These are phyloP conservation scores for Boletus mariae DNA, from an alignment of 1,284 basidiomycete genomes.

Conservation along the genomic window DNA sequence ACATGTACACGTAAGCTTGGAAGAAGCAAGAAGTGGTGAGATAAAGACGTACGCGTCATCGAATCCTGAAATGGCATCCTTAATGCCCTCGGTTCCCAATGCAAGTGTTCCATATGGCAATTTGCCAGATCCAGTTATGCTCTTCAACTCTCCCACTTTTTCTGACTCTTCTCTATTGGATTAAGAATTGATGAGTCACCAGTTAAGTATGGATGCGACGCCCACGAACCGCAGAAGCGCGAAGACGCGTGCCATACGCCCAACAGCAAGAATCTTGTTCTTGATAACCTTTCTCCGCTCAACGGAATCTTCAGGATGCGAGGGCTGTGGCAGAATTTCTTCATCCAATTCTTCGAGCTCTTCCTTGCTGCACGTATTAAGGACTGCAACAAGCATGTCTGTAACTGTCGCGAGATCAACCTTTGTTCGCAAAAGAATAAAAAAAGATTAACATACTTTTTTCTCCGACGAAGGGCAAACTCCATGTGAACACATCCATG, in stretches of 20 bases:
- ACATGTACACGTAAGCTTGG: not conserved
- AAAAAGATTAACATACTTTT: slow-evolving; percentile 64
- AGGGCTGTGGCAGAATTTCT: slow-evolving; percentile 35
- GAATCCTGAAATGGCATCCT: slow-evolving; percentile 91
- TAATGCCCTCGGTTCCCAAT: slow-evolving; percentile 92
- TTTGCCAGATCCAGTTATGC: slow-evolving; percentile 72
- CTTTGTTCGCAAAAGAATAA: not conserved
- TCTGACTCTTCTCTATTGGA: slow-evolving; percentile 89
- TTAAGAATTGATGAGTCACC: not conserved
- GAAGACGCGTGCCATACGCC: slow-evolving; percentile 95
- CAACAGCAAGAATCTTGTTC: slow-evolving; percentile 98
- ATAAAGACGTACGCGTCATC: slow-evolving; percentile 78
- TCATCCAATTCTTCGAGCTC: slow-evolving; percentile 88
- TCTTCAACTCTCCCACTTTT: slow-evolving; percentile 96
- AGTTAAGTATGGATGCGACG: not conserved
- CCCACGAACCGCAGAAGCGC: slow-evolving; percentile 81
- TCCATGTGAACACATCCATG: slow-evolving; percentile 94
- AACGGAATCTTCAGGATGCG: slow-evolving; percentile 49
- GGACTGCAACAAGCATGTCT: slow-evolving; percentile 93
- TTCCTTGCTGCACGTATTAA: slow-evolving; percentile 93
- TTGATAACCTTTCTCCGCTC: slow-evolving; percentile 87
- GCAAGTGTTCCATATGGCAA: slow-evolving; percentile 87
- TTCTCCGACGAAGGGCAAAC: slow-evolving; percentile 88
- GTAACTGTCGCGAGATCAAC: slow-evolving; percentile 54
- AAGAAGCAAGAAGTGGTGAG: too few relatives aligned